These are phyloP conservation scores for Apiospora hydei DNA, from an alignment of 2,329 filamentous ascomycete genomes.

Conservation along the genomic window DNA sequence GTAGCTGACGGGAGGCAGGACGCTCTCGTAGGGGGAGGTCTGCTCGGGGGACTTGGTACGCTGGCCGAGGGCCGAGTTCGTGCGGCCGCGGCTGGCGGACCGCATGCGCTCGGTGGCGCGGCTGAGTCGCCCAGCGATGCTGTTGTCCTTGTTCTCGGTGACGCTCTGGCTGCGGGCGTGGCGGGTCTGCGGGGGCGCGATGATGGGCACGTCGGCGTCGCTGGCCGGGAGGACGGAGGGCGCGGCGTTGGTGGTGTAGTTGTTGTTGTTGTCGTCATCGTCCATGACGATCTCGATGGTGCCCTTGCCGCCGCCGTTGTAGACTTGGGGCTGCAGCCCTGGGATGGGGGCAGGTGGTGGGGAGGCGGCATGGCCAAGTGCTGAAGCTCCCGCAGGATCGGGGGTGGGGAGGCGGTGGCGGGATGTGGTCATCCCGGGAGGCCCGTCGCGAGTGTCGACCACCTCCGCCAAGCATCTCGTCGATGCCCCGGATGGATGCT, in stretches of 20 bases:
- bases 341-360: slow-evolving; percentile 67
- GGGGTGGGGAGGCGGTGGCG: slow-evolving; percentile 62
- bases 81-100: slow-evolving; percentile 64
- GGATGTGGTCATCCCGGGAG: slow-evolving; percentile 58
- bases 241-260: slow-evolving; percentile 24
- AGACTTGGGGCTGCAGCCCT: slow-evolving; percentile 48
- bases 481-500: slow-evolving; percentile 54
- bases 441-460: slow-evolving; percentile 48
- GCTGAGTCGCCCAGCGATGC: slow-evolving; percentile 60
- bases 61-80: slow-evolving; percentile 47
- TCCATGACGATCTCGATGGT: slow-evolving; percentile 74
- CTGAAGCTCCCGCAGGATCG: slow-evolving; percentile 67
- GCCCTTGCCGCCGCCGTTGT: slow-evolving; percentile 53
- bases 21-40: slow-evolving; percentile 48
- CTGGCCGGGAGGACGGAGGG: slow-evolving; percentile 45
- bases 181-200: slow-evolving; percentile 50
- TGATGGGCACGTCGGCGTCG: slow-evolving; percentile 53
- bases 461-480: slow-evolving; percentile 51
- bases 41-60: slow-evolving; percentile 49
- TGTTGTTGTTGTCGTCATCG: slow-evolving; percentile 53
- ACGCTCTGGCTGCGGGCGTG: slow-evolving; percentile 66
- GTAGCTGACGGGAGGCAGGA: slow-evolving; percentile 40
- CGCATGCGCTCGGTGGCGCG: slow-evolving; percentile 67
- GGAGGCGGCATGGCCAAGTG: slow-evolving; percentile 68
- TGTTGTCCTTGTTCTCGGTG: slow-evolving; percentile 53